Evolutionary conservation across 1,139 yeast species (phyloP), one percentile per base, ranked within the genome.

Genomic region (Pichia sp.): DNA sequence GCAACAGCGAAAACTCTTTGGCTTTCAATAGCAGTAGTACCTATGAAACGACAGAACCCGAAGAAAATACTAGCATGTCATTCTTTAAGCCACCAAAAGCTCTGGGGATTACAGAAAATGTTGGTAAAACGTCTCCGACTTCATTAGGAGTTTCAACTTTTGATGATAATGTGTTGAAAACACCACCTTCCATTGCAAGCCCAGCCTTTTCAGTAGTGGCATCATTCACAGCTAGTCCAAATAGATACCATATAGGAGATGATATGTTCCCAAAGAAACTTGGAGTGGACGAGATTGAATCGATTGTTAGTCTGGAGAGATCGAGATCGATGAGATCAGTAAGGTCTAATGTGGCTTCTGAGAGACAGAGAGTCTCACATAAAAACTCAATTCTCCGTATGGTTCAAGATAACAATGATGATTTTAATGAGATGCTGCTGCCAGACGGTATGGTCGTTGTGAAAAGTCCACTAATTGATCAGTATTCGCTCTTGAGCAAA

Each of bases 301-400:
- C 87, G 50, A 87, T 87, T 57, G 85, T 85, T 1, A 80, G 89
- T 5, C 66, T 87, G 49, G 95, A 87, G 67, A 76, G 92, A 59
- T 80, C 86, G 16, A 73, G 89, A 59, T 84, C 90, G 2, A 72
- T 81, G 70, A 74, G 72, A 59, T 81, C 85, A 1, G 69, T 77
- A 10, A 73, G 62, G 62, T 65, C 70, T 8, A 46, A 30, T 13
- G 15, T n/a, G 5, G 41, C 13, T 38, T 47, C 50, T 8, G 51
- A 48, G 8, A 48, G 29, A 16, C 49, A 46, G 30, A 48, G 45
- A 41, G n/a, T 47, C 5, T 47, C 53, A 2, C 48, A 51, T 19
- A 55, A 53, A 26, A 54, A 42, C 31, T 59, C 62, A 2, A 60
- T 60, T 46, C 45, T 59, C 4, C 54, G 54, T 41, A 46, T 54